phyloP scores from a whole-genome alignment of 2,329 filamentous ascomycete genomes.

The Diaporthe ilicicola region DNA sequence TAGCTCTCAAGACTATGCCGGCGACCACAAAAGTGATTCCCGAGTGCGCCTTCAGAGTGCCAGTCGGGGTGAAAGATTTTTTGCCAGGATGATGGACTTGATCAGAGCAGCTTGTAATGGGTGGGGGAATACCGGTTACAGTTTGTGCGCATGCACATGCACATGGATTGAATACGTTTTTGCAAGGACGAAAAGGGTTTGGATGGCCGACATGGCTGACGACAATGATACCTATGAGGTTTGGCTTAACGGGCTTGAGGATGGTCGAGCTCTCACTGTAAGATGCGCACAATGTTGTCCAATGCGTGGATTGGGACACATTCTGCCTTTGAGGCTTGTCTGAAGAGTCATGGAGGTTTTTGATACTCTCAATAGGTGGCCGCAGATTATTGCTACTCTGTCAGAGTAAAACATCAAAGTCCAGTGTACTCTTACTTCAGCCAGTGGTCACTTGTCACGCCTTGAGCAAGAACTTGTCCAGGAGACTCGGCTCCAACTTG shows the following conservation, averaged over 20 bases:
- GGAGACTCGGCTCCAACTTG: not conserved
- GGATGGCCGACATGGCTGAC: not conserved
- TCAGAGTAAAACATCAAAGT: not conserved
- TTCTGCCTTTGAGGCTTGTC: not conserved
- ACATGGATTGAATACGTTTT: constrained; percentile 18
- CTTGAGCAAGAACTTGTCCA: not conserved
- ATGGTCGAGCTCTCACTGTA: not conserved
- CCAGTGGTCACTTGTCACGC: not conserved
- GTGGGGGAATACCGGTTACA: constrained; percentile 10
- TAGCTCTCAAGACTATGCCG: not conserved
- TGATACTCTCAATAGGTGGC: not conserved
- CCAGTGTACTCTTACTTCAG: not conserved
- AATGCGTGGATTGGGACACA: not conserved
- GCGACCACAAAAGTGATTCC: not conserved
- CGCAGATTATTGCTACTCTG: not conserved
- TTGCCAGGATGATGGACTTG: not conserved
- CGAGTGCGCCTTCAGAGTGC: not conserved
- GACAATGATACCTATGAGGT: not conserved
- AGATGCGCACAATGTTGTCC: not conserved
- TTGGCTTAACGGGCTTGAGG: not conserved
- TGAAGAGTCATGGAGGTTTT: not conserved
- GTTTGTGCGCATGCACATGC: constrained; percentile 19
- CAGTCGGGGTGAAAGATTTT: not conserved
- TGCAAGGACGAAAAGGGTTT: not conserved
- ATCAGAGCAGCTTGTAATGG: constrained; percentile 11